phyloP scores from a whole-genome alignment of 2,329 filamentous ascomycete species.

The Epichloe baconii region DNA sequence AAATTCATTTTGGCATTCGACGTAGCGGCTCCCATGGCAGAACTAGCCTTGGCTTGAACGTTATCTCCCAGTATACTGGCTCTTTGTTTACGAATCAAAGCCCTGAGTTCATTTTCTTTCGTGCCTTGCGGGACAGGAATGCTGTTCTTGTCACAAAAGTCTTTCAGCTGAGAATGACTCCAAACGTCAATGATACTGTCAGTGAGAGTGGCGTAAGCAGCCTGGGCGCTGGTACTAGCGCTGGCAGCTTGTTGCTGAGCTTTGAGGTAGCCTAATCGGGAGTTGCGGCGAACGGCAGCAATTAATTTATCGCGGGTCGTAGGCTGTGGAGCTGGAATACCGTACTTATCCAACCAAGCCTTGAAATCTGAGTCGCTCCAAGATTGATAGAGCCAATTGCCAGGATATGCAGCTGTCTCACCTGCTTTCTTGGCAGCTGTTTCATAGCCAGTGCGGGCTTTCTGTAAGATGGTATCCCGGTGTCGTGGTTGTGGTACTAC shows the following conservation, averaged over 20 bases:
- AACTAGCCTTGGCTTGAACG: slow-evolving; percentile 40
- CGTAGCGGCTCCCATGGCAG: slow-evolving; percentile 58
- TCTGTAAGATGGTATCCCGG: slow-evolving; percentile 67
- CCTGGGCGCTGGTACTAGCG: slow-evolving; percentile 50
- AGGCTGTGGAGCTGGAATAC: slow-evolving; percentile 75
- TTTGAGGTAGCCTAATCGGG: slow-evolving; percentile 62
- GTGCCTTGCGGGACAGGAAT: slow-evolving; percentile 82
- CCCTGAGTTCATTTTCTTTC: slow-evolving; percentile 77
- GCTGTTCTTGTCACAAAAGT: slow-evolving; percentile 82
- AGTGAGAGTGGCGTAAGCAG: slow-evolving; percentile 61
- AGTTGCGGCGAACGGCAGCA: slow-evolving; percentile 80
- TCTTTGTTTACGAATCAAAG: slow-evolving; percentile 79
- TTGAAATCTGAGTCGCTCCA: slow-evolving; percentile 94
- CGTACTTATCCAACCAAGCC: slow-evolving; percentile 81
- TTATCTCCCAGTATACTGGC: slow-evolving; percentile 58
- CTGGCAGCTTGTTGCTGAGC: slow-evolving; percentile 46
- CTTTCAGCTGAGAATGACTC: slow-evolving; percentile 81
- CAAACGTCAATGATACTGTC: slow-evolving; percentile 81
- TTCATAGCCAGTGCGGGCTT: slow-evolving; percentile 73
- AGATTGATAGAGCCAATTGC: slow-evolving; percentile 81
- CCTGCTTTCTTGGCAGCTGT: slow-evolving; percentile 57
- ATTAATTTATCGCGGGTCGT: slow-evolving; percentile 76
- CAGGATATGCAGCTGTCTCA: slow-evolving; percentile 75
- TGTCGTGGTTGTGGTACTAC: slow-evolving; percentile 70
- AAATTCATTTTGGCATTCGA: slow-evolving; percentile 65